phyloP scores from a whole-genome alignment of 352 stramenopile species.

The Phytophthora citrophthora region DNA sequence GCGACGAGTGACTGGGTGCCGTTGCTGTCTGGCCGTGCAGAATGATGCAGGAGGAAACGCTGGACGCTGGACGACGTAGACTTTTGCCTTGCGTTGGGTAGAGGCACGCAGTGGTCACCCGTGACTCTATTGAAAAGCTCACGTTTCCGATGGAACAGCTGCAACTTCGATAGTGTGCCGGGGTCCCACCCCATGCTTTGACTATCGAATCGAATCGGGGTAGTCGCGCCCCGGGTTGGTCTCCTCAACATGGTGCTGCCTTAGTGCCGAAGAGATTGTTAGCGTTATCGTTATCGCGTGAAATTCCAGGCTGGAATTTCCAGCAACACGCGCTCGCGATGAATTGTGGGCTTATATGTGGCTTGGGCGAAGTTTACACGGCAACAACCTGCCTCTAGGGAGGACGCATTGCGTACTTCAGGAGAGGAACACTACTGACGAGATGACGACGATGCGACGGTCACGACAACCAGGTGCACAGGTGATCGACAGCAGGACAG shows the following conservation, averaged over 20 bases:
- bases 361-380: neutral
- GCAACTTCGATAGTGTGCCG: conserved; percentile 17
- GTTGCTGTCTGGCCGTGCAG: conserved; percentile 22
- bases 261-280: conserved; percentile 14
- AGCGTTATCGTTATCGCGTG: neutral
- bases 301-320: neutral
- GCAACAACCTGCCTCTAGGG: neutral
- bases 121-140: conserved; percentile 14
- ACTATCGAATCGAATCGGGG: conserved; percentile 20
- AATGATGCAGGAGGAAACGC: conserved; percentile 26
- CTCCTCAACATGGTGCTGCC: neutral
- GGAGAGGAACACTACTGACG: neutral
- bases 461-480: neutral
- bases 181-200: conserved; percentile 7
- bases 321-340: neutral
- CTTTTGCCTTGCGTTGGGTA: conserved; percentile 8
- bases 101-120: conserved; percentile 3
- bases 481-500: neutral
- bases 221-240: conserved; percentile 6
- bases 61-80: conserved; percentile 1
- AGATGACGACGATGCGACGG: conserved; percentile 4
- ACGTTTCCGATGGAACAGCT: conserved; percentile 19
- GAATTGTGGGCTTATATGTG: neutral
- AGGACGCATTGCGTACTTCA: neutral
- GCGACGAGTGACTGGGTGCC: conserved; percentile 19